A percentile compares a stretch with the other conserved stretches of the same genome.
These are phyloP conservation scores for Neohortaea acidophila DNA, from an alignment of 495 filamentous ascomycete genomes.

Conservation along the genomic window DNA sequence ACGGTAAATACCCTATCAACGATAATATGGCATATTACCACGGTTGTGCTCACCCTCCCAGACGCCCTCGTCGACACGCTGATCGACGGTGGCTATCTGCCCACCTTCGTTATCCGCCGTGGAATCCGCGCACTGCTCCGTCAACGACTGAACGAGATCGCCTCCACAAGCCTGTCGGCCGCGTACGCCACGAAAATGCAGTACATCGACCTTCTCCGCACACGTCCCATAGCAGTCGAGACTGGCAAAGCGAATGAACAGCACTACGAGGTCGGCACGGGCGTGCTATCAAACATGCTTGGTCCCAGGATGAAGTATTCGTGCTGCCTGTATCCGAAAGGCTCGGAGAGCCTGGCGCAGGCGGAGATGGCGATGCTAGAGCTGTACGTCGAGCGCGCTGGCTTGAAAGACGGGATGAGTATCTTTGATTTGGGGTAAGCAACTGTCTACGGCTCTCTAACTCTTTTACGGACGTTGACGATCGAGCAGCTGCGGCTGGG, in stretches of 20 bases:
- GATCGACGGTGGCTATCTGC: constrained; percentile 45
- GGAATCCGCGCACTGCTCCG: constrained; percentile 41
- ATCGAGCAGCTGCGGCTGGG: constrained; percentile 44
- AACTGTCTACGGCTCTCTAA: background rate
- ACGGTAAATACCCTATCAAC: constrained; percentile 1
- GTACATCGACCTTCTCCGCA: constrained; percentile 38
- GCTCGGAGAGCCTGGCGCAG: constrained; percentile 39
- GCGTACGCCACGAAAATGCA: constrained; percentile 40
- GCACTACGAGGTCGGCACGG: constrained; percentile 53
- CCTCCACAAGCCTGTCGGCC: constrained; percentile 30
- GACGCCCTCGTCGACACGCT: constrained; percentile 16
- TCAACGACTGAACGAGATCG: constrained; percentile 36
- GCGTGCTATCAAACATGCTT: constrained; percentile 38
- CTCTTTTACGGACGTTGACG: background rate
- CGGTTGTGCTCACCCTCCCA: background rate
- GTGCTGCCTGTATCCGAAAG: constrained; percentile 41
- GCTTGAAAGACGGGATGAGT: constrained; percentile 40
- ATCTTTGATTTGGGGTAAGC: constrained; percentile 47
- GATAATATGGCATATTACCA: background rate
- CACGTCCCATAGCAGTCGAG: constrained; percentile 47
- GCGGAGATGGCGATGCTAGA: constrained; percentile 52
- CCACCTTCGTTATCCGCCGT: constrained; percentile 28
- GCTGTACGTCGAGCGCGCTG: constrained; percentile 40
- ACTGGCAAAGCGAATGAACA: constrained; percentile 44
- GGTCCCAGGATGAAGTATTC: constrained; percentile 54